phyloP scores from a whole-genome alignment of 169 alveolate species.

The Plasmodium yoelii region DNA sequence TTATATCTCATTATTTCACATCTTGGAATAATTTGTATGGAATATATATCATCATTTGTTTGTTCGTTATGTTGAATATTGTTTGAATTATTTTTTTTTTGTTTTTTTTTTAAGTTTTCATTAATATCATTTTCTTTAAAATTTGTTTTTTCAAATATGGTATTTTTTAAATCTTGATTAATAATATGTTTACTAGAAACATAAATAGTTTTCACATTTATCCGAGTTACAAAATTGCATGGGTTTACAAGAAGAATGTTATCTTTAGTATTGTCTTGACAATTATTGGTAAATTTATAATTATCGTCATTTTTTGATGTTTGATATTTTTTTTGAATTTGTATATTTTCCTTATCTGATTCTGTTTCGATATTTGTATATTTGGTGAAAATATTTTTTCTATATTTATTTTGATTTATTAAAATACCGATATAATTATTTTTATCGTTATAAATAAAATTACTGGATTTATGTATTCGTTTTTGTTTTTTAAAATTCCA shows the following conservation, averaged over 20 bases:
- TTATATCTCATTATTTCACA: slow-evolving; percentile 74
- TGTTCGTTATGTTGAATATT: neutral
- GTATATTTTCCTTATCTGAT: neutral
- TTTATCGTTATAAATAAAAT: slow-evolving; percentile 62
- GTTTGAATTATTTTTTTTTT: neutral
- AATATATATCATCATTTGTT: slow-evolving; percentile 16
- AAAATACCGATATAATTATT: slow-evolving; percentile 72
- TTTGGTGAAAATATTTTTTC: neutral
- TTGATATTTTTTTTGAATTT: neutral
- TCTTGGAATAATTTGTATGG: slow-evolving; percentile 44
- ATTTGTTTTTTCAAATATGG: slow-evolving; percentile 16
- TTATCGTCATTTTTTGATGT: neutral
- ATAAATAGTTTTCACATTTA: slow-evolving; percentile 64
- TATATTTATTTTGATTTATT: slow-evolving; percentile 21
- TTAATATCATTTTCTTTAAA: slow-evolving; percentile 4
- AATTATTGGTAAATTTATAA: neutral
- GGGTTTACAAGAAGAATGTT: slow-evolving; percentile 50
- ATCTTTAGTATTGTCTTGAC: neutral
- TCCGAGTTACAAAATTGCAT: slow-evolving; percentile 67
- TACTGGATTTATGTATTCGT: slow-evolving; percentile 26
- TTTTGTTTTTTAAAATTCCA: slow-evolving; percentile 56
- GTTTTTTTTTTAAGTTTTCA: neutral
- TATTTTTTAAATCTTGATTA: neutral
- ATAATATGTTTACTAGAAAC: slow-evolving; percentile 13
- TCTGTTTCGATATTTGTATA: too few species aligned